Percentiles rank a stretch among this genome's conserved stretches.
phyloP scores from a whole-genome alignment of 345 rosid genomes.

The Eucalyptus sideroxylon region DNA sequence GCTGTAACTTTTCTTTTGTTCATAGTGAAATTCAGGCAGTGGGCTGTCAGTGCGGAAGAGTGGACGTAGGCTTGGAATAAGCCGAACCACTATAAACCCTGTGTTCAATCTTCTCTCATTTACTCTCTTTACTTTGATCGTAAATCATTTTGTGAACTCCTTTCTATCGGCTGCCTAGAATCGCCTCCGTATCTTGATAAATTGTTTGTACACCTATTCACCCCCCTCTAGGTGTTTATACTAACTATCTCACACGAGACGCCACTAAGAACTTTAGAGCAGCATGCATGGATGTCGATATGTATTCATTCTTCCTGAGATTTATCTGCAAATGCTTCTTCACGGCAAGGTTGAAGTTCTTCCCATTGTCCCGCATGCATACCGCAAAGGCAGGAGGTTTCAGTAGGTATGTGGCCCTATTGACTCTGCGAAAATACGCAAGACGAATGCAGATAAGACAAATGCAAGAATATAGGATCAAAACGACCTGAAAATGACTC shows the following conservation, averaged over 20 bases:
- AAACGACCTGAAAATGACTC: neutral
- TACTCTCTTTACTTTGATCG: no score
- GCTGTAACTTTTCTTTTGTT: no score
- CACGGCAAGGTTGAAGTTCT: neutral
- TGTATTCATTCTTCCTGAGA: neutral
- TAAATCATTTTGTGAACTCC: no score
- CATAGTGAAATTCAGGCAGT: no score
- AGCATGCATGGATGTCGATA: neutral
- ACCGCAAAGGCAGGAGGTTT: neutral
- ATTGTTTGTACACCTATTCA: no score
- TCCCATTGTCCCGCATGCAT: neutral
- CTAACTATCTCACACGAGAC: neutral
- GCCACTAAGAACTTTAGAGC: neutral
- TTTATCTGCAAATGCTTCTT: neutral
- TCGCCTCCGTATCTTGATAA: no score
- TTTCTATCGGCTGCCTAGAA: no score
- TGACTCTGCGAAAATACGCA: rapidly evolving
- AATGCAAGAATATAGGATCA: neutral
- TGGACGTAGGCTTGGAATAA: no score
- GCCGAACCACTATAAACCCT: no score
- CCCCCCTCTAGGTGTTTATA: no score
- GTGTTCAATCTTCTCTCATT: no score
- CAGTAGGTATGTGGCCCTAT: neutral
- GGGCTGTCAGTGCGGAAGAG: no score
- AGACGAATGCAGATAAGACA: neutral